phyloP scores from a whole-genome alignment of 2,329 filamentous ascomycete genomes.

The Xylaria multiplex region DNA sequence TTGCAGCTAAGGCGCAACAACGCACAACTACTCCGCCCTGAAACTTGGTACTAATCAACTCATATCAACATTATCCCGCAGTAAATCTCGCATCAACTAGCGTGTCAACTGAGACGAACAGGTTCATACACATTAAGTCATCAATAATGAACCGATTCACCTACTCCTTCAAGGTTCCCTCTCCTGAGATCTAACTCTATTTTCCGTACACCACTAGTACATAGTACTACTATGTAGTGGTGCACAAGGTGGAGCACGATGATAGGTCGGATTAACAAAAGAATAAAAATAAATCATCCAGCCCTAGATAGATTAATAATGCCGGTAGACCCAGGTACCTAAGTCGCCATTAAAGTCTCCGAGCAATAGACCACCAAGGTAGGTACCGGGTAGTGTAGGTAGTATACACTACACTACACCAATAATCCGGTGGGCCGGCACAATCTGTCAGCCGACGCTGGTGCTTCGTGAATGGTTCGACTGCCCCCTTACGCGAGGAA shows the following conservation, averaged over 20 bases:
- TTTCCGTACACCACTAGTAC: too few relatives aligned
- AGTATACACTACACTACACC: not conserved
- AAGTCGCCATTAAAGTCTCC: constrained; percentile 18
- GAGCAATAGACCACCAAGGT: not conserved
- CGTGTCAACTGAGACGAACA: constrained; percentile 21
- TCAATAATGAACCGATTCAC: not conserved
- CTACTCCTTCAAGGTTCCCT: not conserved
- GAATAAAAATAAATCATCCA: constrained; percentile 23
- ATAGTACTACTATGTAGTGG: not conserved
- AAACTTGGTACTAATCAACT: constrained; percentile 21
- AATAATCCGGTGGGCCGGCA: constrained; percentile 1
- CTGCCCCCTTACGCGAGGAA: constrained; percentile 1
- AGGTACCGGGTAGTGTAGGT: not conserved
- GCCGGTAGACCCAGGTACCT: not conserved
- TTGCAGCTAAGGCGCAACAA: constrained; percentile 19
- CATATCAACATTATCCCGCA: constrained; percentile 3
- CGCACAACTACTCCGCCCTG: constrained; percentile 9
- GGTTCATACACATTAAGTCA: not conserved
- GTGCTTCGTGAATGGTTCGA: constrained; percentile 16
- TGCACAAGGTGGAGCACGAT: not conserved
- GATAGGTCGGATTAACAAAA: constrained; percentile 15
- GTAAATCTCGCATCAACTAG: constrained; percentile 16
- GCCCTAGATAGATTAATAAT: constrained; percentile 37
- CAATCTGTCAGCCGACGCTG: constrained; percentile 18
- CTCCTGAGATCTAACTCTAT: not conserved